Evolutionary conservation across 148 eudicot species (phyloP), one percentile per base, ranked within the genome.

Genomic region (Chenopodium album): DNA sequence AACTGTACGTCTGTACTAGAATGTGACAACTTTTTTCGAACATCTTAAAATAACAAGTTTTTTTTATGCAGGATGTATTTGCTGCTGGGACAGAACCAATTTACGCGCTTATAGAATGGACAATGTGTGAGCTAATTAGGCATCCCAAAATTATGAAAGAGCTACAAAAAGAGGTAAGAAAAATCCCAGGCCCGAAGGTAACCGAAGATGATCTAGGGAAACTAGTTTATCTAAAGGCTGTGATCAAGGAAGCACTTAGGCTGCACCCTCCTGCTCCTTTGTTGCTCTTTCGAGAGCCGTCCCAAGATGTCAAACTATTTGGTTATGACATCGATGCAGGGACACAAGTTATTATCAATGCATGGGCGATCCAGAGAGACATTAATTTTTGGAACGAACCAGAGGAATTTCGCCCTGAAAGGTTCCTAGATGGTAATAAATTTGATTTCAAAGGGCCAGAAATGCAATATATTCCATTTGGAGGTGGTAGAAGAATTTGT

Each of bases 141-240:
- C 52, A 48, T 48, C 52, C 52, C 0, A 48, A 11, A 48, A 11
- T 48, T 10, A 48, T 11, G 52, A 48, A 48, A 48, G 13, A 48
- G 13, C 52, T 48, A 11, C 52, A 48, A 48, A 11, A 48, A 9
- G 52, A 48, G 52, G 52, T 48, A 0, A 48, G 52, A 48, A 48
- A 48, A 9, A 48, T 48, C 52, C 10, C 10, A 48, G 52, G 52
- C 1, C 10, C 12, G 0, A 56, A 4, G 16, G 62, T 56, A 56
- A 12, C 19, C 16, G 90, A 88, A 67, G 84, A 79, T 0, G 87
- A 90, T 19, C 7, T 86, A 26, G 87, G 72, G 4, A 85, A 83
- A 66, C 81, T 90, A 88, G 69, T 8, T 0, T 86, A 84, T 48
- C 13, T 48, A 9, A 48, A 48, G 13, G 52, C 79, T 46, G 88